Conservation (phyloP, 1,139 yeast species). For the Pichia sp. region DNA sequence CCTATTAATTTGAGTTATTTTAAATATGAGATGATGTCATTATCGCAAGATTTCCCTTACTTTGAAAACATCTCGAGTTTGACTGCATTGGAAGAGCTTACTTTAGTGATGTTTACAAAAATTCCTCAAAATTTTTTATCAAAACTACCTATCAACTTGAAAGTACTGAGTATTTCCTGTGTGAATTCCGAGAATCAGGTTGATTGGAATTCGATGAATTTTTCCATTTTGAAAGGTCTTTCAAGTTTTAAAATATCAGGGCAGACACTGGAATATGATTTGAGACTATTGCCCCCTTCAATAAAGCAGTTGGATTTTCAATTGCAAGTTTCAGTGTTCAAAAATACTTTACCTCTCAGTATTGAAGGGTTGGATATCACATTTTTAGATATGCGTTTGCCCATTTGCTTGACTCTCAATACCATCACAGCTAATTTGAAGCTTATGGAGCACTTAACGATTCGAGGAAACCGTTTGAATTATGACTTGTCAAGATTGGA, state of each 20-base stretch:
- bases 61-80: conserved; percentile 2
- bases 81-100: background rate
- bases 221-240: conserved; percentile 2
- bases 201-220: conserved; percentile 9
- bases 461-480: conserved; percentile 1
- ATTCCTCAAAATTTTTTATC: conserved; percentile 1
- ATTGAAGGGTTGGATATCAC: conserved; percentile 3
- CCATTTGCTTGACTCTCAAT: conserved; percentile 1
- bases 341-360: background rate
- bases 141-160: conserved; percentile 1
- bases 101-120: background rate
- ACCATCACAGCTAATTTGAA: background rate
- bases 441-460: conserved; percentile 1
- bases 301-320: conserved; percentile 3
- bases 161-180: background rate
- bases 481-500: conserved; percentile 8
- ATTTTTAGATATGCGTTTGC: background rate
- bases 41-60: conserved; percentile 5
- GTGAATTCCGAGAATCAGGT: conserved; percentile 1
- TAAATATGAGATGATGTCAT: conserved; percentile 4
- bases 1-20: conserved; percentile 1
- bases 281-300: conserved; percentile 4
- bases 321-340: conserved; percentile 3
- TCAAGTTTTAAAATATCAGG: conserved; percentile 8
- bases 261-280: conserved; percentile 5